These are phyloP conservation scores for Moniliella sp. DNA, from an alignment of 1,284 basidiomycete genomes.

Conservation along the genomic window DNA sequence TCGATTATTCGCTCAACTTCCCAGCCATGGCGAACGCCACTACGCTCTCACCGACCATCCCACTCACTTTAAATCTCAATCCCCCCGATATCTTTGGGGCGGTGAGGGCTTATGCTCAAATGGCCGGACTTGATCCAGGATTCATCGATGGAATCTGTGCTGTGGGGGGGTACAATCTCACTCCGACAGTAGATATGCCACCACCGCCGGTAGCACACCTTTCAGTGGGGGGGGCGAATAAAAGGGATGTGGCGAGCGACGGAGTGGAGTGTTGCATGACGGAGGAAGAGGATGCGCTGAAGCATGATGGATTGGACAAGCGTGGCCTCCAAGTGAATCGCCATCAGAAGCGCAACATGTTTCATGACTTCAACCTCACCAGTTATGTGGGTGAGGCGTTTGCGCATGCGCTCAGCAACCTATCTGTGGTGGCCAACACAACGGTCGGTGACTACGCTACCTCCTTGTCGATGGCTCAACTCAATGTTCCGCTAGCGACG, in stretches of 20 bases:
- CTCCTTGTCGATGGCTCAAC: conserved; percentile 45
- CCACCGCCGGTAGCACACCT: too few relatives aligned
- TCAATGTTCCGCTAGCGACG: conserved; percentile 42
- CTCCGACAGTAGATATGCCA: conserved; percentile 34
- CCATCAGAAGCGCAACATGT: conserved; percentile 35
- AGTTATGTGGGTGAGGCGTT: conserved; percentile 49
- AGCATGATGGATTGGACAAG: too few relatives aligned
- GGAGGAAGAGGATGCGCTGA: too few relatives aligned
- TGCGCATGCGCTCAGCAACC: conserved; percentile 45
- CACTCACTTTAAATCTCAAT: conserved; percentile 50
- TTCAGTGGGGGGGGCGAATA: too few relatives aligned
- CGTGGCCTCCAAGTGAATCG: too few relatives aligned
- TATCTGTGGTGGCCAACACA: conserved; percentile 43
- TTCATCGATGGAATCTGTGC: conserved; percentile 50
- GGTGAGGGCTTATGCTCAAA: conserved; percentile 46
- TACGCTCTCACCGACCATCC: conserved; percentile 44
- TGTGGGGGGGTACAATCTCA: conserved; percentile 51
- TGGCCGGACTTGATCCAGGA: conserved; percentile 45
- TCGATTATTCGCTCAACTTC: conserved; percentile 44
- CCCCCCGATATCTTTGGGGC: conserved; percentile 52
- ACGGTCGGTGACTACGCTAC: conserved; percentile 50
- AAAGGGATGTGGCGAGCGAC: too few relatives aligned
- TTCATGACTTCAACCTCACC: conserved; percentile 48
- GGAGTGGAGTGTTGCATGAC: too few relatives aligned
- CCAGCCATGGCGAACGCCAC: conserved; percentile 41